Percentiles rank a stretch among this genome's conserved stretches.
Conservation (phyloP, 129 eudicot genomes). For the Arctium minus region DNA sequence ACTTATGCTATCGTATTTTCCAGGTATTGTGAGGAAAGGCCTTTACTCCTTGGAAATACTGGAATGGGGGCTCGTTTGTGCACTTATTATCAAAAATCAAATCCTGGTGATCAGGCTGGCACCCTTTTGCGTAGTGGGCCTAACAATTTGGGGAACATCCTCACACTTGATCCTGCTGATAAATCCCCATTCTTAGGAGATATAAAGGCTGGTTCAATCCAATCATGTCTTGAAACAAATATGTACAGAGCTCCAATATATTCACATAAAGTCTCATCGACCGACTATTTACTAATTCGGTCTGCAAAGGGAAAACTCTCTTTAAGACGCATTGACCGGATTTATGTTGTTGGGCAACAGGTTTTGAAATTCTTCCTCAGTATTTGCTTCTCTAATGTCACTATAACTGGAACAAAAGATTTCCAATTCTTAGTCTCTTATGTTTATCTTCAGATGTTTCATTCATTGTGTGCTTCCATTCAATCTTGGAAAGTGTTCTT, state of each 20-base stretch:
- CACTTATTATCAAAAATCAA: constrained; percentile 92
- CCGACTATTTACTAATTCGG: constrained; percentile 89
- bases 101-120: constrained; percentile 78
- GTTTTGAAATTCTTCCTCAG: constrained; percentile 28
- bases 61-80: constrained; percentile 98
- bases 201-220: constrained; percentile 82
- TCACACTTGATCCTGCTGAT: constrained; percentile 90
- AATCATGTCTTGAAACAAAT: constrained; percentile 90
- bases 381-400: background rate
- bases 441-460: background rate
- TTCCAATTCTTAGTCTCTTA: background rate
- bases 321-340: constrained; percentile 85
- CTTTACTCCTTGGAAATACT: constrained; percentile 83
- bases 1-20: constrained; percentile 7
- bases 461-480: background rate
- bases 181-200: constrained; percentile 98
- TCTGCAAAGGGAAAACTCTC: constrained; percentile 96
- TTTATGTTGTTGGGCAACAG: constrained; percentile 97
- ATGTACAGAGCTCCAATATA: constrained; percentile 92
- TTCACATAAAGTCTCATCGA: constrained; percentile 75
- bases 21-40: constrained; percentile 97
- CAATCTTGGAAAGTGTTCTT: background rate
- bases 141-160: constrained; percentile 63
- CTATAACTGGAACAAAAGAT: background rate
- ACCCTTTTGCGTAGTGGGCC: constrained; percentile 55